A percentile compares a stretch with the other conserved stretches of the same genome.
Evolutionary conservation across 768 basidiomycete species (phyloP).

Genomic region (Pulveroboletus sp.): DNA sequence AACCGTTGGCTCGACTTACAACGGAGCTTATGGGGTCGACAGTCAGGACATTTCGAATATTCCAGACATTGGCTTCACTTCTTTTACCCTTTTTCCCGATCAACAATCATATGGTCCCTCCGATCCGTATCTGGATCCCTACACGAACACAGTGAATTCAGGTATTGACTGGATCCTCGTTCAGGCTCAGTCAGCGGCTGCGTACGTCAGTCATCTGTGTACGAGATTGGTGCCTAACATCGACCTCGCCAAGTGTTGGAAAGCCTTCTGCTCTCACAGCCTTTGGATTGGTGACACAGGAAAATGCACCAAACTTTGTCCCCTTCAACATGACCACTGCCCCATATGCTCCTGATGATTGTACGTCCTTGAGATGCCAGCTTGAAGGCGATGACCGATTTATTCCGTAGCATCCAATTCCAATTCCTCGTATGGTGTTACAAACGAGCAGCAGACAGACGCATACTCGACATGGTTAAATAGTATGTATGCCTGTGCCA

Average conservation of each 20-base stretch:
- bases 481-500: conserved; percentile 31
- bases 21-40: conserved; percentile 67
- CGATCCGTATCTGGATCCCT: conserved; percentile 49
- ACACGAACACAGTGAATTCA: conserved; percentile 49
- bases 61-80: conserved; percentile 53
- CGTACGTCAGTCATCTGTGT: conserved; percentile 35
- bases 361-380: conserved; percentile 18
- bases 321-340: conserved; percentile 55
- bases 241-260: conserved; percentile 36
- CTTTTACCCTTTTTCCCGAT: conserved; percentile 70
- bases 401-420: conserved; percentile 13
- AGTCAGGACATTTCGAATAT: conserved; percentile 61
- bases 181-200: conserved; percentile 42
- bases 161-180: conserved; percentile 55
- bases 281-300: conserved; percentile 63
- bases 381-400: neutral
- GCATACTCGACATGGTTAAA: conserved; percentile 55
- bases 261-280: conserved; percentile 55
- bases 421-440: conserved; percentile 46
- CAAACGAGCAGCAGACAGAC: conserved; percentile 48
- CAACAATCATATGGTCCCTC: conserved; percentile 52
- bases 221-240: conserved; percentile 5
- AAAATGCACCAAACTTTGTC: conserved; percentile 51
- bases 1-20: conserved; percentile 48
- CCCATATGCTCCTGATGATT: conserved; percentile 38